These are phyloP conservation scores for Ceriops zippeliana DNA, from an alignment of 345 rosid species.

Conservation along the genomic window DNA sequence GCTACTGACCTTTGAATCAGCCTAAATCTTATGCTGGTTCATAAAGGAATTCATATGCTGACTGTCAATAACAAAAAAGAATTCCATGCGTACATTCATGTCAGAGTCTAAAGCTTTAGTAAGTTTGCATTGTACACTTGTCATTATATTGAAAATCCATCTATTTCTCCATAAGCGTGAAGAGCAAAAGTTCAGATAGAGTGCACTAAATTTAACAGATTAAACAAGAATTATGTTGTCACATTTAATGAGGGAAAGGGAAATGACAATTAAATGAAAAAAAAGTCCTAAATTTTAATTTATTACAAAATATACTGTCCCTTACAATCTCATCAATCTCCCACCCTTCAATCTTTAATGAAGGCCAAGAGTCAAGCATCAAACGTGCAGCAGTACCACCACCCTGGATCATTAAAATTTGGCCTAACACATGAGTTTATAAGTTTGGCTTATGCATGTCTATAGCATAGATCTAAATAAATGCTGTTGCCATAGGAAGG, in stretches of 20 bases:
- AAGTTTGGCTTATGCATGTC: background rate
- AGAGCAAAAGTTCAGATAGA: background rate
- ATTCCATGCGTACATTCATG: background rate
- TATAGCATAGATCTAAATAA: background rate
- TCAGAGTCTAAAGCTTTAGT: too few species aligned
- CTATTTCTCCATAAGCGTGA: background rate
- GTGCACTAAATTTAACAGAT: background rate
- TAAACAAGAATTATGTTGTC: background rate
- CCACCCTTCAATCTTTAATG: constrained; percentile 68
- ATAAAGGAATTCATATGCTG: background rate
- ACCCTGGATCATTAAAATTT: constrained; percentile 39
- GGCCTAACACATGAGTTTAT: background rate
- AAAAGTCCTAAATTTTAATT: background rate
- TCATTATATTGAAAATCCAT: background rate
- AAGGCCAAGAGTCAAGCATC: constrained; percentile 81
- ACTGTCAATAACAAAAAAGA: background rate
- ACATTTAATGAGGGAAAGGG: background rate
- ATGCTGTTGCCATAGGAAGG: background rate
- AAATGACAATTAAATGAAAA: background rate
- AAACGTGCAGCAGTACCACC: constrained; percentile 91
- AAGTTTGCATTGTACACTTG: background rate
- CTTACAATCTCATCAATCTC: constrained; percentile 73
- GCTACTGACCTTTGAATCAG: constrained; percentile 1
- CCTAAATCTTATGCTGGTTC: constrained; percentile 1
- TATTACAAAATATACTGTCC: background rate